Base-by-base conservation (phyloP, 2,329 filamentous ascomycete species). In the Chaetoscypha palmicola region DNA sequence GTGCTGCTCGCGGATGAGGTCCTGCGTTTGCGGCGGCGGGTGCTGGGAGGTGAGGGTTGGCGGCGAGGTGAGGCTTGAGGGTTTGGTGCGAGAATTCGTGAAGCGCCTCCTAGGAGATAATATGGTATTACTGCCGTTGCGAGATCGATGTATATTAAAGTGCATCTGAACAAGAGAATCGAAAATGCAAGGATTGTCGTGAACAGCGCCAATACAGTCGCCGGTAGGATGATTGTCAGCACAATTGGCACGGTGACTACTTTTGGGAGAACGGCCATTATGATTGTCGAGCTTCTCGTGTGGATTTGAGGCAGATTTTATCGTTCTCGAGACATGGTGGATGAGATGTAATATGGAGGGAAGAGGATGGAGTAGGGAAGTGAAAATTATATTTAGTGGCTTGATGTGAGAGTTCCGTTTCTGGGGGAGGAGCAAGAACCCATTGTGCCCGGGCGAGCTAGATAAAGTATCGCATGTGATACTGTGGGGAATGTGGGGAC, bases 131-230 rank as follows among this genome's bases (percentile, higher is more conserved):
- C 66, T 5, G 75, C 76, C 16, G 77, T 61, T 33, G 69, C 73
- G 40, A 85, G 68, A 56, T 84, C 79, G 48, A 82, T 63, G 57
- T 83, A 84, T 44, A 83, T 73, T 40, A 82, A 58, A 35, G 74
- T 65, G 19, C 81, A 72, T 19, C 80, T 73, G 49, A 81, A 64
- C 56, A 77, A 70, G 38, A 86, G 71, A 26, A 82, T 68, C 28
- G 73, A 68, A 51, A 81, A 75, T 30, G 81, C 78, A 37, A 83
- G 53, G 3, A 70, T 71, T 43, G 80, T 79, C 23, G 81, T 85
- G 50, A 83, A 64, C 50, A 71, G 73, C 41, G 81, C 81, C 43
- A 79, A 73, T 38, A 83, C 58, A 53, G 77, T 71, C 41, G 85
- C 69, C 7, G 81, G 81, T 10, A 83, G 64, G 17, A 79, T 79